Percentiles rank a stretch among this genome's conserved stretches.
Conservation (phyloP, 2,329 filamentous ascomycete species). For the Colletotrichum theobromicola region DNA sequence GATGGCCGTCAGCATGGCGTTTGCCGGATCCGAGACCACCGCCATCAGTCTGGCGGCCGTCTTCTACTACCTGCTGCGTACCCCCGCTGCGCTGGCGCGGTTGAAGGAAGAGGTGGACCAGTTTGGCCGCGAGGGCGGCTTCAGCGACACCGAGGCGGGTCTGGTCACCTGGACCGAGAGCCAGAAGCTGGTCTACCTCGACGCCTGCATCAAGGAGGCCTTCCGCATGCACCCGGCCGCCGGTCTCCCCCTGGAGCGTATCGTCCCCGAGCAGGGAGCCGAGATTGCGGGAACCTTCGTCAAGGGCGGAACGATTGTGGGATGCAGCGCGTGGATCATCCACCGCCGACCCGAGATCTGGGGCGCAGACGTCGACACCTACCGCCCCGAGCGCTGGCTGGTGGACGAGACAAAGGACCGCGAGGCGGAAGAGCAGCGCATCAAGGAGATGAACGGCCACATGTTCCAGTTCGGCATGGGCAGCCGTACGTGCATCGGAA, state of each 20-base stretch:
- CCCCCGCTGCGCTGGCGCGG: constrained; percentile 58
- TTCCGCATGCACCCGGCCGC: constrained; percentile 79
- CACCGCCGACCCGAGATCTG: constrained; percentile 73
- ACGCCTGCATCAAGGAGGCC: constrained; percentile 79
- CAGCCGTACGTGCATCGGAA: constrained; percentile 72
- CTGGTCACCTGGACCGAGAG: constrained; percentile 73
- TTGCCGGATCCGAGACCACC: constrained; percentile 81
- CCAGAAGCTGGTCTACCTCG: constrained; percentile 75
- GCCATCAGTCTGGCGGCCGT: constrained; percentile 75
- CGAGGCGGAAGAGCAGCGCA: constrained; percentile 52
- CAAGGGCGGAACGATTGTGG: constrained; percentile 74
- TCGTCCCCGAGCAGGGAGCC: constrained; percentile 69
- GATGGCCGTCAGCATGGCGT: constrained; percentile 74
- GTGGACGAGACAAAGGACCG: constrained; percentile 42
- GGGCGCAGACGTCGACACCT: constrained; percentile 69
- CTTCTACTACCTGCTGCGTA: constrained; percentile 76
- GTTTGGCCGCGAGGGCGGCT: constrained; percentile 56
- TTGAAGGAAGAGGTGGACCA: constrained; percentile 68
- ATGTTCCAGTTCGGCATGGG: constrained; percentile 80
- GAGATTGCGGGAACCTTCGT: constrained; percentile 68
- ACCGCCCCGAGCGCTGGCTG: constrained; percentile 72
- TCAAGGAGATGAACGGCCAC: constrained; percentile 71
- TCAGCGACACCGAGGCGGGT: constrained; percentile 57
- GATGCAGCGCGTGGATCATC: constrained; percentile 77
- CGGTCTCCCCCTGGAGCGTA: constrained; percentile 74